These are phyloP conservation scores for Lipomyces spencermartinsiae DNA, from an alignment of 805 yeast genomes.

Conservation along the genomic window DNA sequence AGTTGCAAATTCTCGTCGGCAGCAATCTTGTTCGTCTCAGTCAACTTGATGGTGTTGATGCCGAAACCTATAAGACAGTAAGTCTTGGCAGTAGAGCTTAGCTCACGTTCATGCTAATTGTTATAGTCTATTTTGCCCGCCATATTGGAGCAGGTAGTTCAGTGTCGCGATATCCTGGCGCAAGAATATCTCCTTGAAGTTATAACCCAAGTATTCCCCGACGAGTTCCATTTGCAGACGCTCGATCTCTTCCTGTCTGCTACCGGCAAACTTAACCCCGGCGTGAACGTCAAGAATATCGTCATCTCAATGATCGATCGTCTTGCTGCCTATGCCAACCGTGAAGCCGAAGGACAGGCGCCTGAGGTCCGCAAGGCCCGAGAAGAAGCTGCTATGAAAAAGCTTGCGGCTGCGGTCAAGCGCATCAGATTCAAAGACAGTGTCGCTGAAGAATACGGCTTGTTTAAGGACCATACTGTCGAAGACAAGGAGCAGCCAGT, in stretches of 20 bases:
- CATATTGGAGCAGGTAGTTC: conserved; percentile 86
- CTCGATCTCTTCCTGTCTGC: conserved; percentile 70
- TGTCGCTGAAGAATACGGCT: conserved; percentile 37
- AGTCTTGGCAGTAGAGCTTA: conserved; percentile 1
- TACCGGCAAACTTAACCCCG: conserved; percentile 69
- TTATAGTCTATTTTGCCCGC: conserved; percentile 68
- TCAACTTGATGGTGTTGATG: conserved; percentile 75
- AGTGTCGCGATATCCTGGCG: conserved; percentile 89
- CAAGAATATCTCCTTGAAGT: conserved; percentile 93
- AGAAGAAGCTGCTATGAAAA: conserved; percentile 32
- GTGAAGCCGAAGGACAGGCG: conserved; percentile 48
- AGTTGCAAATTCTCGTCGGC: conserved; percentile 89
- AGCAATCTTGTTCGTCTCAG: conserved; percentile 88
- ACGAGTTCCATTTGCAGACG: conserved; percentile 82
- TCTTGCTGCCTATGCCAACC: conserved; percentile 59
- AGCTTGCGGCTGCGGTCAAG: conserved; percentile 37
- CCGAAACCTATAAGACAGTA: conserved; percentile 48
- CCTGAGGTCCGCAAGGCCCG: conserved; percentile 35
- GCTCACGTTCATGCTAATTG: conserved; percentile 1
- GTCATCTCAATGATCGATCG: conserved; percentile 73
- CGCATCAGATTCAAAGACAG: conserved; percentile 36
- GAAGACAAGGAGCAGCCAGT: conserved; percentile 34
- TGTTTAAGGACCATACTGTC: conserved; percentile 32
- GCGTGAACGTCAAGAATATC: conserved; percentile 69
- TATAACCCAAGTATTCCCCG: conserved; percentile 92